Conservation (phyloP, 208 protist genomes). For the Sergeia podlipaevii region DNA sequence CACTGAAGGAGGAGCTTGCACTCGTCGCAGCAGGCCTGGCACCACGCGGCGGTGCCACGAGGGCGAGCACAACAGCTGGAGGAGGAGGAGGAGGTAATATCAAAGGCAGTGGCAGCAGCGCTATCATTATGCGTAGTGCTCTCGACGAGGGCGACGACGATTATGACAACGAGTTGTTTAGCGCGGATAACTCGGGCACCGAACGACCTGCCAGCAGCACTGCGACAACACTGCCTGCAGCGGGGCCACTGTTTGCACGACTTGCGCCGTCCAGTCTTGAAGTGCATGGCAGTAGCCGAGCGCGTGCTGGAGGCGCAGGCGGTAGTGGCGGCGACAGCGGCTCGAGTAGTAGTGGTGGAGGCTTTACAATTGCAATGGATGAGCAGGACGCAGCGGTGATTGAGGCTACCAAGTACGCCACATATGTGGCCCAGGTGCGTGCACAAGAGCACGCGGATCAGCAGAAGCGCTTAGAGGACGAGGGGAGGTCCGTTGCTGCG, state of each 20-base stretch:
- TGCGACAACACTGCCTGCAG: too few species aligned
- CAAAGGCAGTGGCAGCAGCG: background rate
- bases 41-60: too few species aligned
- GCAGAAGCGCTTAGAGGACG: background rate
- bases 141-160: background rate
- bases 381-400: constrained; percentile 49
- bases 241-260: background rate
- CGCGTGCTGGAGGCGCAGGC: constrained; percentile 14
- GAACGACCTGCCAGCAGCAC: too few species aligned
- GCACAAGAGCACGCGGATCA: constrained; percentile 6
- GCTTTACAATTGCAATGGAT: constrained; percentile 45
- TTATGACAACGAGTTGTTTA: background rate
- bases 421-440: constrained; percentile 15
- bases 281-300: background rate
- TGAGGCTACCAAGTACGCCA: constrained; percentile 63
- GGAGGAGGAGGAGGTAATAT: background rate
- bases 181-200: background rate
- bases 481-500: background rate
- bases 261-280: background rate
- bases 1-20: constrained; percentile 47
- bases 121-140: background rate
- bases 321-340: background rate
- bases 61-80: background rate
- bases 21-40: constrained; percentile 20
- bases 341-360: background rate